Evolutionary conservation across 2,329 filamentous ascomycete species (phyloP).

Genomic region (Xenosphaeropsis pyriputrescens): DNA sequence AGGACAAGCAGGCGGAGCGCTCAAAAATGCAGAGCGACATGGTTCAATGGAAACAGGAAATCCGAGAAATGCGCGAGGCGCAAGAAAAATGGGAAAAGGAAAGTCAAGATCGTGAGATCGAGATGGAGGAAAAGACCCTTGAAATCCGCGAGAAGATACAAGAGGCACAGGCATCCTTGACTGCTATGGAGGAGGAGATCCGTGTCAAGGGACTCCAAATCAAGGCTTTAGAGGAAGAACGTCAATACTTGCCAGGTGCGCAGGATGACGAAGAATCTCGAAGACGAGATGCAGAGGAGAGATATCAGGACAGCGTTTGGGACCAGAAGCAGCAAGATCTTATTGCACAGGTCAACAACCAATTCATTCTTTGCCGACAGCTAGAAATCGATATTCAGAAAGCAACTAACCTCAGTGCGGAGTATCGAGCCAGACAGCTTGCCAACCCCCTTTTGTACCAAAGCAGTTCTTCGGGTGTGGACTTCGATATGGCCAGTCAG

Average conservation of each 20-base stretch:
- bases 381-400: constrained; percentile 10
- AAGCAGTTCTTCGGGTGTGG: constrained; percentile 17
- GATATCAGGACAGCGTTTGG: constrained; percentile 17
- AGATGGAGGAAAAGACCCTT: constrained; percentile 34
- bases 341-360: constrained; percentile 9
- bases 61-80: constrained; percentile 42
- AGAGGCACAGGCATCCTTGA: constrained; percentile 41
- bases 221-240: constrained; percentile 58
- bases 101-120: constrained; percentile 32
- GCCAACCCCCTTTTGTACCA: constrained; percentile 15
- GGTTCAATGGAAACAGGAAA: constrained; percentile 50
- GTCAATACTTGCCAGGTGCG: constrained; percentile 47
- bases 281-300: constrained; percentile 12
- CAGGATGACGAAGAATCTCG: constrained; percentile 35
- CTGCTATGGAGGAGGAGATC: constrained; percentile 53
- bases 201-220: constrained; percentile 57
- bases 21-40: constrained; percentile 58
- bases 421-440: constrained; percentile 10
- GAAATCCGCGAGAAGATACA: constrained; percentile 39
- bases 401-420: constrained; percentile 5
- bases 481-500: constrained; percentile 15
- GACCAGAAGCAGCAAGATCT: constrained; percentile 12
- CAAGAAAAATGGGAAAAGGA: constrained; percentile 38
- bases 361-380: constrained; percentile 9
- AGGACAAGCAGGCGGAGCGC: constrained; percentile 54